Percentiles rank a stretch among this genome's conserved stretches.
Conservation (phyloP, 768 basidiomycete species). For the Agaricus subrufescens region DNA sequence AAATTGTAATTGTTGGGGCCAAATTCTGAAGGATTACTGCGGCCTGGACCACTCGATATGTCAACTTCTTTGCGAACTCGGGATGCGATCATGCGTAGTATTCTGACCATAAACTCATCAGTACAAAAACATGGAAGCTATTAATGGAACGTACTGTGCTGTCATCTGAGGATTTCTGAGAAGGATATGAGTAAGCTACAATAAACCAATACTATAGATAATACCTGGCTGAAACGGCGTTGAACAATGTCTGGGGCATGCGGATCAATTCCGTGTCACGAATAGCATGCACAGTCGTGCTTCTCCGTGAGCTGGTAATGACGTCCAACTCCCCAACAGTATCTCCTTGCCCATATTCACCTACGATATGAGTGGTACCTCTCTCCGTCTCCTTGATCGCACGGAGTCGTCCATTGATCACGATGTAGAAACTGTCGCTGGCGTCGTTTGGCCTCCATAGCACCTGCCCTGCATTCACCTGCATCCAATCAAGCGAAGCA, state of each 20-base stretch:
- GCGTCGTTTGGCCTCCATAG: constrained; percentile 87
- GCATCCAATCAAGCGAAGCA: constrained; percentile 96
- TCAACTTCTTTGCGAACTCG: constrained; percentile 85
- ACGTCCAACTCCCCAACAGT: constrained; percentile 97
- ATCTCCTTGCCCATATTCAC: constrained; percentile 96
- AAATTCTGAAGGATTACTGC: constrained; percentile 52
- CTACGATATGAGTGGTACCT: constrained; percentile 76
- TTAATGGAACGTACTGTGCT: constrained; percentile 53
- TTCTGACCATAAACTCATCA: constrained; percentile 29
- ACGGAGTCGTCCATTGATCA: constrained; percentile 93
- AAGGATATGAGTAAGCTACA: not conserved
- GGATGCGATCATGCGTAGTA: constrained; percentile 87
- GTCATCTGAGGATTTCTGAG: constrained; percentile 79
- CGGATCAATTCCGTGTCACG: constrained; percentile 96
- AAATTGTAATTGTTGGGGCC: constrained; percentile 80
- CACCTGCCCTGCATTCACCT: constrained; percentile 92
- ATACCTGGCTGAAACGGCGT: constrained; percentile 87
- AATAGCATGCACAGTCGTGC: constrained; percentile 94
- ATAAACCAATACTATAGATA: constrained; percentile 12
- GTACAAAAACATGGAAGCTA: not conserved
- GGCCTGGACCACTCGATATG: constrained; percentile 45
- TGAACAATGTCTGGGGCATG: constrained; percentile 97
- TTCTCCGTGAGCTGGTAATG: constrained; percentile 83
- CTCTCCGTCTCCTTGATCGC: constrained; percentile 78
- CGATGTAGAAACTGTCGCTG: constrained; percentile 97